Base-by-base conservation (phyloP, 306 rosid species). In the Albizia julibrissin region DNA sequence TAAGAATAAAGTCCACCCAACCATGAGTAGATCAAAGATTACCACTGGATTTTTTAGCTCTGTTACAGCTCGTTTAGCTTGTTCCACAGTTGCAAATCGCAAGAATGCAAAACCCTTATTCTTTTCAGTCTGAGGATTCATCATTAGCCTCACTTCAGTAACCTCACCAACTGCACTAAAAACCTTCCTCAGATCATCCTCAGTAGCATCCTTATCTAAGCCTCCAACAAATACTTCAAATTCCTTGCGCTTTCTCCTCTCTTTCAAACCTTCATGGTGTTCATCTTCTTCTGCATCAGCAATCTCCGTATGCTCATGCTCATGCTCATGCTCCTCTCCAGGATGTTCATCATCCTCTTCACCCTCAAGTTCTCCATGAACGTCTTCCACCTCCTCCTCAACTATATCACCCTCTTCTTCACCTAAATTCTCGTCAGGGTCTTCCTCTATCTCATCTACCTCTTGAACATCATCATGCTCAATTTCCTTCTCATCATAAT, bases 161-260 rank as follows among this genome's bases (percentile, higher is more conserved):
- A 96, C 94, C 79, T 89, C 90, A 78, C 99, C 99, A 74, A 92
- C 94, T 82, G 75, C 86, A 71, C 90, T 21, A 26, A 96, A 96
- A 79, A 86, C 92, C 90, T 90, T 89, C 89, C 86, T 93, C 81
- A 93, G 88, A 86, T 96, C 97, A 89, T 87, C 88, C 81, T 93
- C 98, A 67, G 91, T 92, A 40, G 94, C 98, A 87, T 92, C 98
- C 87, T 94, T 93, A 87, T 96, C 99, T 26, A 96, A 84, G 70
- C 99, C 99, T 61, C 98, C 99, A 85, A 96, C 98, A 91, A 96
- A 96, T 37, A 96, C 92, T 91, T 96, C 99, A 77, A 93, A 94
- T 68, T 96, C 99, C 84, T 96, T 96, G 58, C 98, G 87, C 80
- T 92, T 96, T 9, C 92, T 88, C 87, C 98, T 92, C 90, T 96